Conservation (phyloP, 148 eudicot genomes). For the Diospyros lotus region DNA sequence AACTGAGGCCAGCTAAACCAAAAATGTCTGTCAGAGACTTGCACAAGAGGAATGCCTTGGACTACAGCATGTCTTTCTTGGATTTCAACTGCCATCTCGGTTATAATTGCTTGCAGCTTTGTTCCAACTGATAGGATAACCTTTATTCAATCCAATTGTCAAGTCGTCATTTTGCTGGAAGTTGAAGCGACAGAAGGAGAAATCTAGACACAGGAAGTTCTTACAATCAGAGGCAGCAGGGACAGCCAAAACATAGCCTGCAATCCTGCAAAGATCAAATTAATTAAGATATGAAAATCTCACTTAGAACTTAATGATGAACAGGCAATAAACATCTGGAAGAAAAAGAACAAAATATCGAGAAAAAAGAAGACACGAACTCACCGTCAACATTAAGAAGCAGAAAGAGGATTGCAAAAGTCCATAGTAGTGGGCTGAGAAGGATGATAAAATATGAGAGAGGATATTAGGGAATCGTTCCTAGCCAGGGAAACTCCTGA, state of each 20-base stretch:
- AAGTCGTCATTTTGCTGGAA: conserved; percentile 6
- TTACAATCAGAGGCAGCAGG: conserved; percentile 71
- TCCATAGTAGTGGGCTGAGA: conserved; percentile 81
- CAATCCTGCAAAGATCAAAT: conserved; percentile 41
- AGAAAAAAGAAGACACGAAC: conserved; percentile 4
- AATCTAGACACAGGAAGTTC: conserved; percentile 7
- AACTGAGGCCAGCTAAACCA: conserved; percentile 82
- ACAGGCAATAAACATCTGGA: neutral
- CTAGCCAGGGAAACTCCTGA: neutral
- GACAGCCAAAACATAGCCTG: conserved; percentile 56
- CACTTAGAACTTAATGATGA: neutral
- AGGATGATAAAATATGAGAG: neutral
- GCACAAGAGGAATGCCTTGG: conserved; percentile 92
- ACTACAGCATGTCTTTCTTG: conserved; percentile 84
- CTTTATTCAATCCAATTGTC: conserved; percentile 31
- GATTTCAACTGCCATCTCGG: conserved; percentile 87
- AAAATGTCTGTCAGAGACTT: conserved; percentile 78
- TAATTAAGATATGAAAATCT: neutral
- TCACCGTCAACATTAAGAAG: conserved; percentile 69
- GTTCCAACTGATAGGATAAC: conserved; percentile 74
- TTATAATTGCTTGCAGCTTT: conserved; percentile 83
- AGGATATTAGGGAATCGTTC: neutral
- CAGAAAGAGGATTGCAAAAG: conserved; percentile 61
- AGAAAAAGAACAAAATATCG: neutral
- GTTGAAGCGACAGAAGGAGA: neutral